Evolutionary conservation across 2,329 filamentous ascomycete genomes (phyloP), one percentile per base, ranked within the genome.

Genomic region (Elsinoe batatas): DNA sequence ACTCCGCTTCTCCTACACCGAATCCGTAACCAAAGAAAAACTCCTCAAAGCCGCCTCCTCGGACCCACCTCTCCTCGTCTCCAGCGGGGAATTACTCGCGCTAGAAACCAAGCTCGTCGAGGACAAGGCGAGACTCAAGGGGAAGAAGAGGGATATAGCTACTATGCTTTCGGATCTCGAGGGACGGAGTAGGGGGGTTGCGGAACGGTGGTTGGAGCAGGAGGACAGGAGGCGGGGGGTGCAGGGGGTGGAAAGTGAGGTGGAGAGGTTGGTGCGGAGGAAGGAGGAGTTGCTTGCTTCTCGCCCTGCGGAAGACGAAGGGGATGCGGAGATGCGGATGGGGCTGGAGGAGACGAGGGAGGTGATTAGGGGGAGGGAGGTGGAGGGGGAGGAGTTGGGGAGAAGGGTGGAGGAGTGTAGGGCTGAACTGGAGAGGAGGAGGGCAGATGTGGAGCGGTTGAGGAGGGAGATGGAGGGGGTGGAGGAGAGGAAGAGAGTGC

Each of bases 11-110:
- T 94, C 88, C 61, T 97, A 97, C 72, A 87, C 96, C 63, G 93
- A 98, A 72, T 93, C 97, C 75, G 90, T 97, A 60, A 97, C 91
- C 43, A 98, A 97, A 72, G 93, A 98, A 70, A 95, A 95, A 66
- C 97, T 96, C 70, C 84, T 98, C 55, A 88, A 90, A 62, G 85
- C 88, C 60, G 94, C 97, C 63, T 89, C 94, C 13, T 89, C 88
- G 60, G 88, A 95, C 60, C 89, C 91, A 49, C 93, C 91, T 0
- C 78, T 91, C 13, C 85, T 97, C 44, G 87, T 95, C 57, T 85
- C 85, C 38, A 81, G 84, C 42, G 80, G 84, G 63, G 91, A 97
- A 66, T 97, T 96, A 67, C 74, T 85, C 47, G 83, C 84, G 57
- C 72, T 95, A 20, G 88, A 93, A 67, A 76, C 79, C 56, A 84